Conservation (phyloP, 2,329 filamentous ascomycete species). For the Colletotrichum caudatum region DNA sequence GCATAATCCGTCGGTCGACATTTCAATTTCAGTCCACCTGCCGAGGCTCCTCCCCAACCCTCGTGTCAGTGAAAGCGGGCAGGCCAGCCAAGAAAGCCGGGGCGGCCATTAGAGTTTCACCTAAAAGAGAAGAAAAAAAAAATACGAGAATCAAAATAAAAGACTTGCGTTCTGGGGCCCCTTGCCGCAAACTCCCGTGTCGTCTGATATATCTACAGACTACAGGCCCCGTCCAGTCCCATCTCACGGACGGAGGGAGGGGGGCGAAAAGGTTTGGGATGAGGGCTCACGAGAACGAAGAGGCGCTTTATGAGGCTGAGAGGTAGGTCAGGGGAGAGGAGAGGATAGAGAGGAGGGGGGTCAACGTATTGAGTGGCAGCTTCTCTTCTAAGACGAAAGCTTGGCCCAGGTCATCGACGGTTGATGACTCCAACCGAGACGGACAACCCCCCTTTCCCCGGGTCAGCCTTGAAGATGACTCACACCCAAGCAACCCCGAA, state of each 20-base stretch:
- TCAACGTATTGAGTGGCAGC: too few species aligned
- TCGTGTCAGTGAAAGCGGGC: neutral
- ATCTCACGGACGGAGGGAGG: neutral
- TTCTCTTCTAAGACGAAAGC: neutral
- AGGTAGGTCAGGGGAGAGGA: too few species aligned
- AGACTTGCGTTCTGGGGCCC: conserved; percentile 8
- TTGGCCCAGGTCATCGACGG: neutral
- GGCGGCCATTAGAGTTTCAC: neutral
- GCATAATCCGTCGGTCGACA: neutral
- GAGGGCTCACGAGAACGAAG: neutral
- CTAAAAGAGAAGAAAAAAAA: too few species aligned
- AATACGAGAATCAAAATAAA: too few species aligned
- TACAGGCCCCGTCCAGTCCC: neutral
- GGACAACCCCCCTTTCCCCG: neutral
- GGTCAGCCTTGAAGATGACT: neutral
- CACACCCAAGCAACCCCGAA: neutral
- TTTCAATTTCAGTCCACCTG: neutral
- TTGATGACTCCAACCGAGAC: neutral
- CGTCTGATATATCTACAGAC: neutral
- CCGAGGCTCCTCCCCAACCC: neutral
- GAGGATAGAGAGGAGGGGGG: neutral
- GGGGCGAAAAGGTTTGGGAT: neutral
- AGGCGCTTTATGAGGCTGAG: neutral
- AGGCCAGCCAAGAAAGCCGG: neutral
- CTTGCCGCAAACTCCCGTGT: neutral